phyloP scores from a whole-genome alignment of 331 rosid species.

The Malus hybrid region DNA sequence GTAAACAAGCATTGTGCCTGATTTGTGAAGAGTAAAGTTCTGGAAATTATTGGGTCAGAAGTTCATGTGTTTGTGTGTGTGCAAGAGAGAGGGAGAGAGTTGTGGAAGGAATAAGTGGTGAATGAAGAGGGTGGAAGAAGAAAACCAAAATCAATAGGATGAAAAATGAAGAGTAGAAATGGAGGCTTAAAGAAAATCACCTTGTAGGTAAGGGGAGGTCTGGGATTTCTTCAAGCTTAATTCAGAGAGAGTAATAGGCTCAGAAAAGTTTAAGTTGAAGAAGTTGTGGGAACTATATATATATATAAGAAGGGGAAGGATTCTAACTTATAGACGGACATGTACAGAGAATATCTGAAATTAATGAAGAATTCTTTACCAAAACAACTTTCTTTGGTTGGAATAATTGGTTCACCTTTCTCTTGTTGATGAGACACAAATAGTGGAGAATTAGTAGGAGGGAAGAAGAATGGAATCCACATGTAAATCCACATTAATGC shows the following conservation, averaged over 20 bases:
- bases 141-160: background rate
- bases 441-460: slow-evolving; percentile 26
- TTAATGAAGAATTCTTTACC: background rate
- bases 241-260: background rate
- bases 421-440: slow-evolving; percentile 1
- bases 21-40: background rate
- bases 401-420: slow-evolving; percentile 7
- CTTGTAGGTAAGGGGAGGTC: background rate
- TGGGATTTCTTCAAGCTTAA: background rate
- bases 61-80: background rate
- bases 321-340: background rate
- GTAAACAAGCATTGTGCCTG: background rate
- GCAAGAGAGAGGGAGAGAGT: background rate
- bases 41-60: background rate
- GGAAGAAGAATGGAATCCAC: slow-evolving; percentile 40
- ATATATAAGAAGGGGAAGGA: background rate
- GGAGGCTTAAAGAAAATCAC: background rate
- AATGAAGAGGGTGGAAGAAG: background rate
- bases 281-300: background rate
- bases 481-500: slow-evolving; percentile 24
- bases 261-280: background rate
- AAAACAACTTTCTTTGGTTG: background rate
- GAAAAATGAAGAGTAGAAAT: background rate
- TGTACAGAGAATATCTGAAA: background rate
- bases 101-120: background rate